Conservation (phyloP, 306 rosid genomes). For the Castanea sativa region DNA sequence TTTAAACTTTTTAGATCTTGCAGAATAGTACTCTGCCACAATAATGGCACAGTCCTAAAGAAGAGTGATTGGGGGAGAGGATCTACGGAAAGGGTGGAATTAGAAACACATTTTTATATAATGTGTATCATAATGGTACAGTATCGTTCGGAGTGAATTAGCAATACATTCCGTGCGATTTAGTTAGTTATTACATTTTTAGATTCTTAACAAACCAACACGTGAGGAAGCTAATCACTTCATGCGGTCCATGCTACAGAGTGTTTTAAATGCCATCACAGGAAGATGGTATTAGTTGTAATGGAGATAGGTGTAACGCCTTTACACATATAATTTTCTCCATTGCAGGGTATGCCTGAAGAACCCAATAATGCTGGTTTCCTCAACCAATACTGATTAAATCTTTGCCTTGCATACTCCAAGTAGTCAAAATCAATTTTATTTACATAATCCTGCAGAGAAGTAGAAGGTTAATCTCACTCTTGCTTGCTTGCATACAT, state of each 20-base stretch:
- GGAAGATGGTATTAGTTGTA: too few relatives aligned
- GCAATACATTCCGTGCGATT: not conserved
- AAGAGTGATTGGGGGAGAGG: not conserved
- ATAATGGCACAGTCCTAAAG: not conserved
- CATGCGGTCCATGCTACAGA: conserved; percentile 16
- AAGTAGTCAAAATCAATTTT: conserved; percentile 85
- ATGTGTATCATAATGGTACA: not conserved
- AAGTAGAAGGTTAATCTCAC: conserved; percentile 5
- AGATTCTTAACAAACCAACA: not conserved
- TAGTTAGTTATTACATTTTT: not conserved
- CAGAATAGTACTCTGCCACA: too few relatives aligned
- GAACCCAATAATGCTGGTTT: conserved; percentile 49
- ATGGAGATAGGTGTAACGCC: too few relatives aligned
- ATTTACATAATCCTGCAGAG: conserved; percentile 69
- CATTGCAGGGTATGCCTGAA: conserved; percentile 1
- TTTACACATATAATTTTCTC: too few relatives aligned
- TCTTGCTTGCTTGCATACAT: not conserved
- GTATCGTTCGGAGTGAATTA: not conserved
- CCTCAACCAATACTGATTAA: conserved; percentile 62
- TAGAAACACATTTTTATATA: not conserved
- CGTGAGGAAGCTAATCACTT: not conserved
- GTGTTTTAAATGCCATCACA: conserved; percentile 8
- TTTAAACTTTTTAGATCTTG: too few relatives aligned
- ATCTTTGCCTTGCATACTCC: conserved; percentile 86
- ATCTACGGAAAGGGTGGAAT: not conserved